Conservation (phyloP, 73 alveolate genomes). For the Tetrahymena borealis region DNA sequence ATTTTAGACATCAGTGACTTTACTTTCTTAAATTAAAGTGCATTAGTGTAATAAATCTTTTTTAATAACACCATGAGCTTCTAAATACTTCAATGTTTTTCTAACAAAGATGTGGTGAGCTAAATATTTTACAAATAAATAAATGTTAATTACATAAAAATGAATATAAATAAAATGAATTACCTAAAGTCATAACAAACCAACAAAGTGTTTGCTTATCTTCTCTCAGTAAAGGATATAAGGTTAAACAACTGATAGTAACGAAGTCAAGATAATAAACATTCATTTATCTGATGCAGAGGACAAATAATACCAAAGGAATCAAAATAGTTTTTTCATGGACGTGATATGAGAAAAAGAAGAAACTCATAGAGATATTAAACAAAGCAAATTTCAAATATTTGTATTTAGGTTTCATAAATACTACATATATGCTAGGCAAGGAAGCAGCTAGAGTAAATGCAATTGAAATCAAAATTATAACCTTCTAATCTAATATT, state of each 20-base stretch:
- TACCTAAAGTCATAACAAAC: slow-evolving; percentile 2
- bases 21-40: background rate
- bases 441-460: background rate
- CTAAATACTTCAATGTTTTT: background rate
- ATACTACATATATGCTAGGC: background rate
- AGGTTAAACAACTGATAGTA: slow-evolving; percentile 13
- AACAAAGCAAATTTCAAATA: slow-evolving; percentile 12
- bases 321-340: slow-evolving; percentile 54
- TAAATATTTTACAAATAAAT: no score
- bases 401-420: background rate
- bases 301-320: slow-evolving; percentile 25
- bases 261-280: slow-evolving; percentile 4
- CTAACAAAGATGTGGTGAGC: background rate
- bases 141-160: background rate
- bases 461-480: background rate
- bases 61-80: background rate
- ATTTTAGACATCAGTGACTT: background rate
- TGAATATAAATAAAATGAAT: background rate
- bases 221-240: slow-evolving; percentile 28
- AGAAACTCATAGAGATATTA: slow-evolving; percentile 39
- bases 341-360: slow-evolving; percentile 53
- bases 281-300: background rate
- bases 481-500: background rate
- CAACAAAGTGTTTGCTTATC: slow-evolving; percentile 16
- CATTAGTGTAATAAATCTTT: background rate